Evolutionary conservation across 805 yeast species (phyloP).

Genomic region (Suhomyces prunicola): DNA sequence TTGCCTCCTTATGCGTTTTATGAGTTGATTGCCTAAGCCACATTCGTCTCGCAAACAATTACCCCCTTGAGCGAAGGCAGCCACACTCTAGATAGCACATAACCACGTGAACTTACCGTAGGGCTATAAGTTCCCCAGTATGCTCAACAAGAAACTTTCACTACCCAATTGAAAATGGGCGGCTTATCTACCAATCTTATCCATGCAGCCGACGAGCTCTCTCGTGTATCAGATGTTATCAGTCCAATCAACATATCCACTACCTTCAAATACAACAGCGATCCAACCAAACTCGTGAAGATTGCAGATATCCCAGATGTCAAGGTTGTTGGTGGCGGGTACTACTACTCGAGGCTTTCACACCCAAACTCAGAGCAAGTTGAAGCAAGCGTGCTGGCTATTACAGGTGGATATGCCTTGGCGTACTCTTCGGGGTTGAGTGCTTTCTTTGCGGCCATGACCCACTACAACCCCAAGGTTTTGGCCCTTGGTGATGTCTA

Average conservation of each 20-base stretch:
- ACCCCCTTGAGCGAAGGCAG: not conserved
- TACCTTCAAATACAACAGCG: constrained; percentile 63
- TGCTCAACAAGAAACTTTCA: not conserved
- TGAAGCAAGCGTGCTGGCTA: constrained; percentile 59
- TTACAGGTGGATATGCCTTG: constrained; percentile 64
- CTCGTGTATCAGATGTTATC: constrained; percentile 62
- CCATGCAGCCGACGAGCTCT: constrained; percentile 67
- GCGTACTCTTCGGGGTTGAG: constrained; percentile 76
- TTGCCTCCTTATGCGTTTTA: too few species aligned
- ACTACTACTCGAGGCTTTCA: constrained; percentile 61
- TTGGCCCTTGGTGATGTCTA: constrained; percentile 78
- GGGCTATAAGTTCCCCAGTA: not conserved
- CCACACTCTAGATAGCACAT: not conserved
- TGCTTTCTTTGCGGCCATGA: constrained; percentile 75
- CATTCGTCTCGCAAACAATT: not conserved
- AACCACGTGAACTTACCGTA: not conserved
- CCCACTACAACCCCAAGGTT: constrained; percentile 67
- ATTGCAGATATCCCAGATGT: constrained; percentile 24
- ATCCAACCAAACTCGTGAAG: constrained; percentile 54
- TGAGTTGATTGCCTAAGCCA: not conserved
- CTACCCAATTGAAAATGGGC: constrained; percentile 23
- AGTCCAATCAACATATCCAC: constrained; percentile 83
- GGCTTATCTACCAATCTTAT: constrained; percentile 56
- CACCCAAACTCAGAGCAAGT: constrained; percentile 71
- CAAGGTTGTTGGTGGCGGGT: constrained; percentile 3